Percentiles rank a stretch among this genome's conserved stretches.
Conservation (phyloP, 225 moss, liverwort and hornwort species). For the Pseudisothecium myosuroides region DNA sequence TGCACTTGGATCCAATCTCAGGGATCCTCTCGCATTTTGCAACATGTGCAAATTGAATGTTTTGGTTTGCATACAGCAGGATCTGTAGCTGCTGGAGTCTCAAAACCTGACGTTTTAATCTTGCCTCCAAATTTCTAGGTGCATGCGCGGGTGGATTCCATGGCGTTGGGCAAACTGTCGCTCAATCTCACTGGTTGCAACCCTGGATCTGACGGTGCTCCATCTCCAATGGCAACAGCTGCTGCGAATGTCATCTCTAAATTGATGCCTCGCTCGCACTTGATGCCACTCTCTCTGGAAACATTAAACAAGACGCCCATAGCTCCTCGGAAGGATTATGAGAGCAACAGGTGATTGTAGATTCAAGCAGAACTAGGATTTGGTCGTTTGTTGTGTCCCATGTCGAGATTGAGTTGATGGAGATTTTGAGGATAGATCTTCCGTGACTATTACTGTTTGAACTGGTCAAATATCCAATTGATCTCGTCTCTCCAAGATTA, state of each 20-base stretch:
- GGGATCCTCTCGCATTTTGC: neutral
- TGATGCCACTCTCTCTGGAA: conserved; percentile 63
- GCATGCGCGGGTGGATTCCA: conserved; percentile 64
- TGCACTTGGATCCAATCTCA: neutral
- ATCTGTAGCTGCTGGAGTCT: neutral
- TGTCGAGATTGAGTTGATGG: neutral
- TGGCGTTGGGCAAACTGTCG: conserved; percentile 80
- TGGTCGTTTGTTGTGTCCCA: neutral
- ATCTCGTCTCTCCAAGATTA: neutral
- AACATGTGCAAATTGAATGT: neutral
- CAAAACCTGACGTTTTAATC: neutral
- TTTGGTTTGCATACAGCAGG: neutral
- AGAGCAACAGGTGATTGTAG: conserved; percentile 47
- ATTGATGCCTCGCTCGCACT: conserved; percentile 71
- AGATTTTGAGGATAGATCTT: too few relatives aligned
- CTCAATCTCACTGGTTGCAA: conserved; percentile 65
- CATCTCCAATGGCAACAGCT: conserved; percentile 28
- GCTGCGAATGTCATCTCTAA: conserved; percentile 41
- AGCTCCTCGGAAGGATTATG: conserved; percentile 87
- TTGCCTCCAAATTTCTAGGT: conserved; percentile 31
- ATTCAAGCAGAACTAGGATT: neutral
- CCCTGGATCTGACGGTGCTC: conserved; percentile 19
- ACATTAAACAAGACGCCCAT: conserved; percentile 49
- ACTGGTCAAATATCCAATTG: neutral
- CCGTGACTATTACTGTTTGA: neutral